These are phyloP conservation scores for Citrus cavaleriei DNA, from an alignment of 345 rosid species.

Conservation along the genomic window DNA sequence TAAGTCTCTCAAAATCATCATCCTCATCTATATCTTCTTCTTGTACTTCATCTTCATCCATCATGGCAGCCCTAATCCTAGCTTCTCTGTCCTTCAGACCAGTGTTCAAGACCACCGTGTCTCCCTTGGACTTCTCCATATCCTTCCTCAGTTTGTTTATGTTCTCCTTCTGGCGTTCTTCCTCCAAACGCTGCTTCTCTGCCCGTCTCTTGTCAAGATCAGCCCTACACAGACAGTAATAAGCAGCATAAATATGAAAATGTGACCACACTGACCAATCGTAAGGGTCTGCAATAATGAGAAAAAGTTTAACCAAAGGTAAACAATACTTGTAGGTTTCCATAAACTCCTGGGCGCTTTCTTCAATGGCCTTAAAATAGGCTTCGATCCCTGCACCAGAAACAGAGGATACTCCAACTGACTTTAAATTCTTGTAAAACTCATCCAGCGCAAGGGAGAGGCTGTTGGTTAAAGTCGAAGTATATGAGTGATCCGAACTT, in stretches of 20 bases:
- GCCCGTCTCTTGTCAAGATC: slow-evolving; percentile 73
- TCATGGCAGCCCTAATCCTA: slow-evolving; percentile 20
- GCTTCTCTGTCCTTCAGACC: slow-evolving; percentile 47
- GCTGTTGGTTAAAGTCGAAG: slow-evolving; percentile 65
- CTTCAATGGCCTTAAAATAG: slow-evolving; percentile 67
- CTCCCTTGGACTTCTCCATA: slow-evolving; percentile 69
- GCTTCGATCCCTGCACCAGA: slow-evolving; percentile 77
- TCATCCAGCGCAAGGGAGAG: slow-evolving; percentile 65
- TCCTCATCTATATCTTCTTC: slow-evolving; percentile 36
- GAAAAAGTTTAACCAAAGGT: background rate
- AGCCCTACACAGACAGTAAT: slow-evolving; percentile 38
- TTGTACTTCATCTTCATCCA: slow-evolving; percentile 39
- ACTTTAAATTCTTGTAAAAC: slow-evolving; percentile 59
- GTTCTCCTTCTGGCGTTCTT: slow-evolving; percentile 49
- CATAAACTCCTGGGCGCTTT: slow-evolving; percentile 72
- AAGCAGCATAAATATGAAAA: background rate
- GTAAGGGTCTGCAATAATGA: background rate
- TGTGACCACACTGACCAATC: background rate
- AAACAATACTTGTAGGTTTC: slow-evolving; percentile 59
- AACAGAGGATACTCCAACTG: slow-evolving; percentile 83
- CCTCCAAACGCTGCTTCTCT: slow-evolving; percentile 71
- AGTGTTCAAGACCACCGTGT: slow-evolving; percentile 64
- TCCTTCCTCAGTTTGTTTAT: slow-evolving; percentile 68
- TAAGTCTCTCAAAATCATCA: slow-evolving; percentile 26
- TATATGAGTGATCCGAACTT: slow-evolving; percentile 54